These are phyloP conservation scores for Striga hermonthica DNA, from an alignment of 305 asterid species.

Conservation along the genomic window DNA sequence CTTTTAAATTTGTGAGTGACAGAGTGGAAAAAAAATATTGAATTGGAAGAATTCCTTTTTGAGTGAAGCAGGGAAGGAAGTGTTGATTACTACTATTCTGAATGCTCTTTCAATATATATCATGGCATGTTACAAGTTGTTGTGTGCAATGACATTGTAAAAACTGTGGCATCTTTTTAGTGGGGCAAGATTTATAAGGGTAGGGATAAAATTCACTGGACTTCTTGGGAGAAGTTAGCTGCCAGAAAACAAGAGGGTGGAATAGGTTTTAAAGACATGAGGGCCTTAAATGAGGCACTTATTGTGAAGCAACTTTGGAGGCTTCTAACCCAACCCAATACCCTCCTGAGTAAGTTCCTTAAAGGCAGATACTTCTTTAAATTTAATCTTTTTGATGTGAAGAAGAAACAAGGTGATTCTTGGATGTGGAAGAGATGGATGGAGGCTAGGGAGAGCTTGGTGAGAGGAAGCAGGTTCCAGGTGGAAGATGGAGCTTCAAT, in stretches of 20 bases:
- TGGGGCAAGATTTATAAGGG: neutral
- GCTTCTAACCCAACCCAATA: neutral
- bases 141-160: neutral
- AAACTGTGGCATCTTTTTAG: neutral
- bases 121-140: neutral
- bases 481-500: neutral
- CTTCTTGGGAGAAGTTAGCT: neutral
- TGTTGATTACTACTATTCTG: neutral
- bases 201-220: neutral
- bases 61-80: neutral
- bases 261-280: neutral
- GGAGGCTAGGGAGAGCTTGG: neutral
- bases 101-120: neutral
- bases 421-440: neutral
- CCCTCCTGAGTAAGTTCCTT: neutral
- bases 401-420: neutral
- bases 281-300: neutral
- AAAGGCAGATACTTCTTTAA: neutral
- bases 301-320: neutral
- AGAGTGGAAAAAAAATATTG: too few species aligned
- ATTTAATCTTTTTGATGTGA: neutral
- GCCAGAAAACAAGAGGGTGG: neutral
- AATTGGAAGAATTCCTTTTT: neutral
- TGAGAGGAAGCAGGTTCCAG: neutral
- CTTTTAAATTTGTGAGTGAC: too few species aligned